Conservation (phyloP, 768 basidiomycete genomes). For the Trichaptum fuscoviolaceum region DNA sequence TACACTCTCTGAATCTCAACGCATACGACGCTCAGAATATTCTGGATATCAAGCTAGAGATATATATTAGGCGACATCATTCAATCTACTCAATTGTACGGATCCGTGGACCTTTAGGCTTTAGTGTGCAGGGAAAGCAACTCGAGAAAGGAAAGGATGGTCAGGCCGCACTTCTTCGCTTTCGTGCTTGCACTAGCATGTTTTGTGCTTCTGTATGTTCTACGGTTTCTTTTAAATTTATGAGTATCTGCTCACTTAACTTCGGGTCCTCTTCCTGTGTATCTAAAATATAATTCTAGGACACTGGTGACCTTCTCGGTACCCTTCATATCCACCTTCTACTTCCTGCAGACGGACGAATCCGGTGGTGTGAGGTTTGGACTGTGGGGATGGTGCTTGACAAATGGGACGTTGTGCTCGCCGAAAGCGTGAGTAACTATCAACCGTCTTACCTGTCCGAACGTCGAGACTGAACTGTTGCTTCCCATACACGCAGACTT, state of each 20-base stretch:
- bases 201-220: conserved; percentile 1
- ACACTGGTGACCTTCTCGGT: conserved; percentile 20
- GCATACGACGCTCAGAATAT: too few relatives aligned
- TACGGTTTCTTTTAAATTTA: not conserved
- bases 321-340: conserved; percentile 18
- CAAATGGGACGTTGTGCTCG: conserved; percentile 13
- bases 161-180: not conserved
- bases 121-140: too few relatives aligned
- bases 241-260: not conserved
- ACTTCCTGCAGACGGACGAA: conserved; percentile 16
- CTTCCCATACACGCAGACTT: conserved; percentile 8
- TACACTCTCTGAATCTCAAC: too few relatives aligned
- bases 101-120: too few relatives aligned
- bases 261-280: not conserved
- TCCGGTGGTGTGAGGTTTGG: conserved; percentile 20
- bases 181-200: conserved; percentile 1
- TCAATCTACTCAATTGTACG: too few relatives aligned
- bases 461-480: not conserved
- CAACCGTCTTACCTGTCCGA: too few relatives aligned
- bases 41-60: too few relatives aligned
- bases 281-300: too few relatives aligned
- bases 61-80: too few relatives aligned
- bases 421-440: conserved; percentile 11
- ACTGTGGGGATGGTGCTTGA: conserved; percentile 21
- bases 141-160: not conserved